Base-by-base conservation (phyloP, 2,329 filamentous ascomycete genomes). In the Lomentospora prolificans region DNA sequence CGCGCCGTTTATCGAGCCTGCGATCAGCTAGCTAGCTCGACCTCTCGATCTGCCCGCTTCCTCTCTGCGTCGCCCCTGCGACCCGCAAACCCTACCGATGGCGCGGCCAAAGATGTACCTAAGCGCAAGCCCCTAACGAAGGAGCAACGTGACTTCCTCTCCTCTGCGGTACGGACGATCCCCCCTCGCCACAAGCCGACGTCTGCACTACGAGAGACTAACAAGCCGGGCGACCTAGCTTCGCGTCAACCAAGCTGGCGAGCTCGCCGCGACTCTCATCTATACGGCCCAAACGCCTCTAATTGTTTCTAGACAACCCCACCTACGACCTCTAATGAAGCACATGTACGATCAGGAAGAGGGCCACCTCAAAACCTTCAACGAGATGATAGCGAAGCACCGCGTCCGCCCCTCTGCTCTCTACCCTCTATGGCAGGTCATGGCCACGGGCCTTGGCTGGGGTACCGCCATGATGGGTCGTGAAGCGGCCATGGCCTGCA, bases 301-400 rank as follows among this genome's bases (percentile, higher is more conserved):
- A n/a, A 74, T 97, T 54, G 77, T 90, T 57, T 80, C 82, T 61
- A 81, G 86, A 3, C 86, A 96, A 68, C 92, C 94, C 1, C 88
- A 96, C 67, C 84, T 99, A 17, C 86, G 89, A 5, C 87, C 90
- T 0, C 74, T 97, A 30, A 96, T 99, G 90, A 82, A 85, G 64
- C 94, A 97, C 78, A 99, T 99, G 94, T 91, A 96, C 75, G 89
- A 94, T 64, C 94, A 99, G 69, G 94, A 99, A 75, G 90, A 82
- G 10, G 86, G 84, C 7, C 94, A 99, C 70, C 84, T 97, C 63
- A 71, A 75, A 3, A 94, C 85, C 33, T 99, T 97, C 79, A 95
- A 96, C 70, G 65, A 75, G 3, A 79, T 97, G 25, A 76, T 97
- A 3, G 84, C 87, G 17, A 87, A 85, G 64, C 94, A 97, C 70